Evolutionary conservation across 2,329 filamentous ascomycete genomes (phyloP).

Genomic region (Xylariales sp.): DNA sequence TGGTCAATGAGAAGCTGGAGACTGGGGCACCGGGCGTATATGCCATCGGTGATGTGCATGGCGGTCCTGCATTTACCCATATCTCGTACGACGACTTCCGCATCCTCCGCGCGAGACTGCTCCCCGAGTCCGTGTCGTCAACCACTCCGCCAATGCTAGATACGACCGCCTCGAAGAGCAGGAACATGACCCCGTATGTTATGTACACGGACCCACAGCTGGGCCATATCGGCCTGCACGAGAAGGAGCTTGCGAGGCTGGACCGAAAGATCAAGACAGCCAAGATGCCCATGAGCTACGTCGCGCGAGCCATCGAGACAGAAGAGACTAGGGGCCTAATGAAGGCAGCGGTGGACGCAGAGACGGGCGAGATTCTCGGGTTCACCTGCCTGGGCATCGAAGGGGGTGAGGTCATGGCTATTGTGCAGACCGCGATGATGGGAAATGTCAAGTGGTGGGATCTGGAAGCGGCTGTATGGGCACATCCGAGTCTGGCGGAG

Average conservation of each 20-base stretch:
- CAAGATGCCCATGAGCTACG: slow-evolving; percentile 47
- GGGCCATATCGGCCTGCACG: slow-evolving; percentile 44
- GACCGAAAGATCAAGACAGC: slow-evolving; percentile 34
- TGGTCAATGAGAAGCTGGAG: slow-evolving; percentile 36
- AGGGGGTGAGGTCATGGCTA: slow-evolving; percentile 48
- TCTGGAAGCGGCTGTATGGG: slow-evolving; percentile 41
- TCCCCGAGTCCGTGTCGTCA: slow-evolving; percentile 20
- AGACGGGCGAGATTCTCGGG: slow-evolving; percentile 44
- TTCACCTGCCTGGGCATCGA: slow-evolving; percentile 46
- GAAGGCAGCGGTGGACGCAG: slow-evolving; percentile 45
- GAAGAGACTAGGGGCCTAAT: slow-evolving; percentile 47
- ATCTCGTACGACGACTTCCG: slow-evolving; percentile 53
- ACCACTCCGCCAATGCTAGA: slow-evolving; percentile 18
- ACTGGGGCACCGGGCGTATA: slow-evolving; percentile 39
- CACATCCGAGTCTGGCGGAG: slow-evolving; percentile 47
- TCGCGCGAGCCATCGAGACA: slow-evolving; percentile 46
- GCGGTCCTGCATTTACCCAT: slow-evolving; percentile 50
- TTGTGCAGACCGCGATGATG: slow-evolving; percentile 50
- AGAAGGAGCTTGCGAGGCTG: slow-evolving; percentile 24
- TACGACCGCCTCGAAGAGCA: slow-evolving; percentile 20
- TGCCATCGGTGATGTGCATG: slow-evolving; percentile 48
- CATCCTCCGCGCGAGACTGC: slow-evolving; percentile 41
- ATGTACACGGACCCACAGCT: slow-evolving; percentile 52
- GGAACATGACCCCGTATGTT: slow-evolving; percentile 39
- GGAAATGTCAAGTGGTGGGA: slow-evolving; percentile 39